Evolutionary conservation across 176 grass and related monocot genomes (phyloP).

Genomic region (Carex kokanica): DNA sequence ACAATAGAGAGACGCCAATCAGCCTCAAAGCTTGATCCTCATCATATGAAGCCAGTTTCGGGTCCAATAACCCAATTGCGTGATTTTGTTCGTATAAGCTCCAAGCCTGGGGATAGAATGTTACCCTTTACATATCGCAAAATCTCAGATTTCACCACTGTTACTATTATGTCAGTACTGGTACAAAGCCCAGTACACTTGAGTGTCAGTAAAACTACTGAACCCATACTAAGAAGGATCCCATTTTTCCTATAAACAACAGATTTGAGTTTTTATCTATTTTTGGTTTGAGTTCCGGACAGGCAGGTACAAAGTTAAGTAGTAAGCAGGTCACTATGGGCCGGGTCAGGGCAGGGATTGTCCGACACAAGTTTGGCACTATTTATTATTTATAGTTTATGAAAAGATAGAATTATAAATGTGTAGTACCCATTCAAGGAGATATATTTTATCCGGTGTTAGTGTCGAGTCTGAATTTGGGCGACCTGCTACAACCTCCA

Average conservation of each 20-base stretch:
- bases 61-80: slow-evolving; percentile 51
- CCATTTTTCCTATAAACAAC: neutral
- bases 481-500: slow-evolving; percentile 72
- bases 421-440: slow-evolving; percentile 78
- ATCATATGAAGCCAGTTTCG: slow-evolving; percentile 34
- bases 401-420: neutral
- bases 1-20: slow-evolving; percentile 55
- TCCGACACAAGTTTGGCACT: neutral
- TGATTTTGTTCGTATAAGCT: slow-evolving; percentile 47
- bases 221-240: neutral
- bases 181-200: neutral
- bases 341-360: neutral
- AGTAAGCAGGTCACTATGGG: neutral
- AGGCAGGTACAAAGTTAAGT: neutral
- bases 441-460: slow-evolving; percentile 51
- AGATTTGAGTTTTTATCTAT: neutral
- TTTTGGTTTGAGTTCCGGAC: neutral
- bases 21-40: slow-evolving; percentile 37
- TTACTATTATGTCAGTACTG: neutral
- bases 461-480: slow-evolving; percentile 44
- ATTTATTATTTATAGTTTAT: neutral
- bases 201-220: neutral
- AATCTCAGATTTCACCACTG: neutral
- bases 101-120: slow-evolving; percentile 48
- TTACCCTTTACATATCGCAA: neutral